Conservation (phyloP, 1,284 basidiomycete genomes). For the Cutaneotrichosporon mucoides region DNA sequence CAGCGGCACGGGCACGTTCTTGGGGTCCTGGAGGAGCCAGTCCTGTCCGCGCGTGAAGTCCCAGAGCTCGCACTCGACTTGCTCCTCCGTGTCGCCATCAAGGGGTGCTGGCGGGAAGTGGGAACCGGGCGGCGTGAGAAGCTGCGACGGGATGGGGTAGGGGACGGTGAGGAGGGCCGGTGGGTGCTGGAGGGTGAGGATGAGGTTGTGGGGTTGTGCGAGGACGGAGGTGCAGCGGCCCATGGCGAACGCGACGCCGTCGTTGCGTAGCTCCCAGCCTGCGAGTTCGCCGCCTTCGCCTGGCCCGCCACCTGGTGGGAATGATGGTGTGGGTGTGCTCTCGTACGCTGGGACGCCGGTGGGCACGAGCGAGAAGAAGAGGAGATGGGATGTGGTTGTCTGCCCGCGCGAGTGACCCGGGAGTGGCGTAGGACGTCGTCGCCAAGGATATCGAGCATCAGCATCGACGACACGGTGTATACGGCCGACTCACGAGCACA, state of each 20-base stretch:
- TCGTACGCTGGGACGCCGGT: conserved; percentile 52
- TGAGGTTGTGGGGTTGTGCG: conserved; percentile 31
- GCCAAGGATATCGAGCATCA: too few species aligned
- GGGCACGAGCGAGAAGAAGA: conserved; percentile 67
- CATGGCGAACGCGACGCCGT: conserved; percentile 41
- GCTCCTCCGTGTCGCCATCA: conserved; percentile 40
- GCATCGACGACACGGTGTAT: too few species aligned
- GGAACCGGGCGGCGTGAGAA: conserved; percentile 26
- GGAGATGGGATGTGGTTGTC: conserved; percentile 73
- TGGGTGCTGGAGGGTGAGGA: conserved; percentile 38
- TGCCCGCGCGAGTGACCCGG: conserved; percentile 30
- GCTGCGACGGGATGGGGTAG: conserved; percentile 34
- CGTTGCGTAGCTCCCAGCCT: conserved; percentile 70
- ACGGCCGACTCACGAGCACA: conserved; percentile 59
- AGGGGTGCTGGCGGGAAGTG: conserved; percentile 44
- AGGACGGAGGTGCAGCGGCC: conserved; percentile 29
- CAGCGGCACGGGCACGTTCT: conserved; percentile 18
- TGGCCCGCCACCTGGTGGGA: conserved; percentile 65
- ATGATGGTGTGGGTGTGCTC: conserved; percentile 46
- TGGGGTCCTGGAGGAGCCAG: conserved; percentile 24
- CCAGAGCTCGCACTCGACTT: conserved; percentile 44
- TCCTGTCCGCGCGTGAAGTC: conserved; percentile 29
- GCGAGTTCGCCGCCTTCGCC: conserved; percentile 80
- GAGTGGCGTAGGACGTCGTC: neutral
- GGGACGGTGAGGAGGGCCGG: conserved; percentile 37